Evolutionary conservation across 768 basidiomycete genomes (phyloP), one percentile per base, ranked within the genome.

Genomic region (Lactifluus piperatus): DNA sequence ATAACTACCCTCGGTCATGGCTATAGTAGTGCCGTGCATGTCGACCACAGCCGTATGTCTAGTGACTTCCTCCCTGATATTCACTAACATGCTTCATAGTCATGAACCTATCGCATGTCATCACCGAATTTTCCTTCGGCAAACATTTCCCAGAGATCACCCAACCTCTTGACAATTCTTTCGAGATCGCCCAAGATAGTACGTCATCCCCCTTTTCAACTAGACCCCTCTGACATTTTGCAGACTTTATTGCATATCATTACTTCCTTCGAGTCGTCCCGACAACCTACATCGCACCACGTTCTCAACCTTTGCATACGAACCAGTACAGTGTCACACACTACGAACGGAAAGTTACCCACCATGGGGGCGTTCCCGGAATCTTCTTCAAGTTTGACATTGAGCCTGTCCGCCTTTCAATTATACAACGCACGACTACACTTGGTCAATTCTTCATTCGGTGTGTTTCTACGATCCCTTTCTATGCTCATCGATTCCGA

Each of bases 351-450:
- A 77, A 81, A 18, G 74, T 97, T 2, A 75, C 82, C 20, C 88
- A 91, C 68, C 82, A 89, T 63, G 73, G 76, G 16, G 91, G 89
- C 7, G 86, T 91, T 0, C 95, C 95, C 0, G 94, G 91, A 16
- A 95, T 98, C 69, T 97, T 95, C 78, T 97, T 97, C 86, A 97
- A 97, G 72, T 97, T 92, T 70, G 94, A 99, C 58, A 74, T 97
- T 37, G 95, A 99, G 68, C 93, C 94, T 0, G 80, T 98, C 73
- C 77, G 81, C 24, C 78, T 98, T 59, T 86, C 83, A 0, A 83
- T 97, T 54, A 81, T 88, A 66, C 94, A 98, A 72, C 83, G 93
- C 18, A 97, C 95, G 20, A 92, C 88, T 0, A 77, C 82, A 1
- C 73, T 99, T 51, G 67, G 86, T 3, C 88, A 94, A 64, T 80